Evolutionary conservation across 352 stramenopile species (phyloP).

Genomic region (Blastocystis hominis): DNA sequence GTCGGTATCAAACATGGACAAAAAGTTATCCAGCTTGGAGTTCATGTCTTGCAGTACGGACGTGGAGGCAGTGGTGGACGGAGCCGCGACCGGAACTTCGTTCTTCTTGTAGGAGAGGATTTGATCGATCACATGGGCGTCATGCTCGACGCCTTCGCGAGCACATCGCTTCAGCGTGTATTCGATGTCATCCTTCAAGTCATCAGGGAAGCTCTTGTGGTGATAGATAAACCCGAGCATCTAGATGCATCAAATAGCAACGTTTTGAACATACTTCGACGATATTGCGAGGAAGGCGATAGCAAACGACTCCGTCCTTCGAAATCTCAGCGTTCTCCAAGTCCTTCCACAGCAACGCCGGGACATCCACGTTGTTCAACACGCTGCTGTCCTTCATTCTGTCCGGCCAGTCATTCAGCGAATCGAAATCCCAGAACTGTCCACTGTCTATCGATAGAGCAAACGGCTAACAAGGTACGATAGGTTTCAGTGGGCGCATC

Average conservation of each 20-base stretch:
- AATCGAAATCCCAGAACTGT: neutral
- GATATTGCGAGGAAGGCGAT: neutral
- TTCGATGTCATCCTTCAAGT: neutral
- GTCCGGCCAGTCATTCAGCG: neutral
- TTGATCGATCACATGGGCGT: neutral
- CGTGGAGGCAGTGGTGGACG: neutral
- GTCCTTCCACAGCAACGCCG: neutral
- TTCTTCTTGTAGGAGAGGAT: neutral
- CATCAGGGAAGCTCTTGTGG: neutral
- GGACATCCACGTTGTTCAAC: neutral
- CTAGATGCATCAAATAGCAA: neutral
- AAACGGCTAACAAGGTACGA: neutral
- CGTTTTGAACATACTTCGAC: neutral
- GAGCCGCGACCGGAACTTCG: neutral
- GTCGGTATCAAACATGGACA: neutral
- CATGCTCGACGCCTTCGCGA: neutral
- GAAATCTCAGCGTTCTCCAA: neutral
- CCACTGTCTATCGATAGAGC: neutral
- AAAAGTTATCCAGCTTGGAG: constrained; percentile 2
- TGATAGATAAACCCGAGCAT: neutral
- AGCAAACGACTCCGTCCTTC: neutral
- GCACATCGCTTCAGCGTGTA: neutral
- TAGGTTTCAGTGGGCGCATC: neutral
- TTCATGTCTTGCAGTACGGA: neutral
- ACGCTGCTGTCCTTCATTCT: neutral